Evolutionary conservation across 345 rosid species (phyloP).

Genomic region (Acer negundo): DNA sequence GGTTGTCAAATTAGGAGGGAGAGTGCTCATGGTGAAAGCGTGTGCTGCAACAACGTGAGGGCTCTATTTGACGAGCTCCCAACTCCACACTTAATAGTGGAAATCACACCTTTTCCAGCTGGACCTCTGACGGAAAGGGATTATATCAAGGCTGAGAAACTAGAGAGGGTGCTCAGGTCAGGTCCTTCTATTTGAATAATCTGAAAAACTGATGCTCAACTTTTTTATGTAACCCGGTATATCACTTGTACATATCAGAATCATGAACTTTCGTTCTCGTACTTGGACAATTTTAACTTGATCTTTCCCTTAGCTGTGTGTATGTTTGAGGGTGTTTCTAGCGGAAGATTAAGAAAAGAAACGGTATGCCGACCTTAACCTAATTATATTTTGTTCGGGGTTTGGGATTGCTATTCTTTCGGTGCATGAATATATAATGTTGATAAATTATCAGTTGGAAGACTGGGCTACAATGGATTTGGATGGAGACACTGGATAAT

Average conservation of each 20-base stretch:
- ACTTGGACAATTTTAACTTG: background rate
- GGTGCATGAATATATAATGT: background rate
- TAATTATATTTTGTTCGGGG: no score
- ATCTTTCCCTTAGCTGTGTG: background rate
- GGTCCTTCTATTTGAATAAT: slow-evolving; percentile 60
- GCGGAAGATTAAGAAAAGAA: background rate
- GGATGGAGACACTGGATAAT: no score
- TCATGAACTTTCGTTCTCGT: slow-evolving; percentile 2
- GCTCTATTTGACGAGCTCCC: slow-evolving; percentile 96
- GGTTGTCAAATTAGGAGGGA: slow-evolving; percentile 96
- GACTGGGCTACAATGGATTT: no score
- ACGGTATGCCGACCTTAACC: background rate
- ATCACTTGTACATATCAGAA: slow-evolving; percentile 47
- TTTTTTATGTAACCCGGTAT: slow-evolving; percentile 21
- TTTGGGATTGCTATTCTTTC: background rate
- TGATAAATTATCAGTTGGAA: no score
- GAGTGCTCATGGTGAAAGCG: slow-evolving; percentile 95
- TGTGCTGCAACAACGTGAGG: slow-evolving; percentile 96
- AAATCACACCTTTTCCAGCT: slow-evolving; percentile 85
- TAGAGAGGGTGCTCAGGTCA: slow-evolving; percentile 80
- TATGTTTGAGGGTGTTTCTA: background rate
- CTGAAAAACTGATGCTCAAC: background rate
- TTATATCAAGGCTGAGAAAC: slow-evolving; percentile 90
- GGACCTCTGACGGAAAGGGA: slow-evolving; percentile 81
- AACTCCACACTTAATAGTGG: slow-evolving; percentile 80